Base-by-base conservation (phyloP, 768 basidiomycete genomes). In the Amanita jacksonii region DNA sequence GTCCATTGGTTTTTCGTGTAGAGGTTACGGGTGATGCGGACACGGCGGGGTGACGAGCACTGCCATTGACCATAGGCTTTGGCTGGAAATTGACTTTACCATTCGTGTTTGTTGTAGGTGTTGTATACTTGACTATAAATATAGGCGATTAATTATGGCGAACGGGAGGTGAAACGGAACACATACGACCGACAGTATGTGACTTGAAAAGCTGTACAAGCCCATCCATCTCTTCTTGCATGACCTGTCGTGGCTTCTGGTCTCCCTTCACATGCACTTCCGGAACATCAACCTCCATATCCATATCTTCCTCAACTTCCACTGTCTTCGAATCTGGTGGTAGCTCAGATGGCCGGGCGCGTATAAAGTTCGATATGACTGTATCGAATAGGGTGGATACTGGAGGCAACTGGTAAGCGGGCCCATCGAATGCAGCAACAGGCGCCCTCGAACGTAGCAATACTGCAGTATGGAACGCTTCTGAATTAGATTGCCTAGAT, bases 361-460 rank as follows among this genome's bases (percentile, higher is more conserved):
- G 60, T 43, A 74, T 49, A 48, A 67, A 62, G n/a, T 57, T 50
- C 6, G 52, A 52, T 33, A 77, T 64, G 45, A 70, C 43, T 16
- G 79, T 62, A 27, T 82, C 77, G 59, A 87, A 94, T 36, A 94
- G 61, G n/a, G n/a, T 41, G n/a, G 46, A 40, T 23, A 47, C 62
- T 4, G 89, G 77, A 10, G 90, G 87, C 57, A 84, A 70, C 37
- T 86, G 71, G 62, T 90, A 81, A 28, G 84, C 74, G 9, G 89
- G 83, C 6, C 72, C 73, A 51, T 79, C 73, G 52, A 89, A 82
- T 28, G 81, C 60, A 38, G 59, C 61, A 27, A 65, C 59, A 41
- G 66, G 64, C 41, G 69, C 69, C 49, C 61, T 71, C 56, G 28
- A 23, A 16, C 36, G 44, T 48, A 46, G 48, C 12, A 50, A 41